These are phyloP conservation scores for Clavaria fumosa DNA, from an alignment of 768 basidiomycete genomes.

Conservation along the genomic window DNA sequence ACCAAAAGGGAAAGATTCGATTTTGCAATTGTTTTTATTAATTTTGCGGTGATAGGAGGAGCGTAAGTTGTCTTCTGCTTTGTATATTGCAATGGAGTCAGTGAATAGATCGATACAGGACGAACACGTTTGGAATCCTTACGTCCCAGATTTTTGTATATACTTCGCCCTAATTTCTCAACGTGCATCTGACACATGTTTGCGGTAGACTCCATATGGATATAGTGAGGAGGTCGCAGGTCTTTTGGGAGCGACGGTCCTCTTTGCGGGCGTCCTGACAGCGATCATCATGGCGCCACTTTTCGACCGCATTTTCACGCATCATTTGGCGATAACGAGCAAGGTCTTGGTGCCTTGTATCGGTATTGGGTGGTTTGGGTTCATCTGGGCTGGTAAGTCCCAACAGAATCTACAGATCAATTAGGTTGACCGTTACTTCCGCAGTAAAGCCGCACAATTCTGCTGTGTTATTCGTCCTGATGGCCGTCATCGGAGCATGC, in stretches of 20 bases:
- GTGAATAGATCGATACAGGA: slow-evolving; percentile 19
- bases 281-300: slow-evolving; percentile 57
- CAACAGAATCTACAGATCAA: too few relatives aligned
- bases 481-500: slow-evolving; percentile 49
- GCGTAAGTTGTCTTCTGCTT: slow-evolving; percentile 44
- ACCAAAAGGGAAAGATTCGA: slow-evolving; percentile 50
- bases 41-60: slow-evolving; percentile 53
- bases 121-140: slow-evolving; percentile 50
- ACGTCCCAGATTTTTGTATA: slow-evolving; percentile 52
- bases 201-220: slow-evolving; percentile 46
- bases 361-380: slow-evolving; percentile 47
- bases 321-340: slow-evolving; percentile 43
- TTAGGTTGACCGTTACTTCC: too few relatives aligned
- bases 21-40: slow-evolving; percentile 38
- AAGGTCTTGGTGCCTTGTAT: slow-evolving; percentile 50
- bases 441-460: slow-evolving; percentile 48
- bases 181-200: neutral
- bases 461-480: slow-evolving; percentile 46
- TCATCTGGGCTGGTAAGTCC: slow-evolving; percentile 66
- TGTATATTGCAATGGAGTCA: too few relatives aligned
- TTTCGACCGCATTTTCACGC: slow-evolving; percentile 72
- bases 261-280: slow-evolving; percentile 55
- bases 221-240: slow-evolving; percentile 55
- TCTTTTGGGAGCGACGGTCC: slow-evolving; percentile 49
- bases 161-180: neutral